Conservation (phyloP, 176 grass and related monocot genomes). For the Ampelocalamus luodianensis region DNA sequence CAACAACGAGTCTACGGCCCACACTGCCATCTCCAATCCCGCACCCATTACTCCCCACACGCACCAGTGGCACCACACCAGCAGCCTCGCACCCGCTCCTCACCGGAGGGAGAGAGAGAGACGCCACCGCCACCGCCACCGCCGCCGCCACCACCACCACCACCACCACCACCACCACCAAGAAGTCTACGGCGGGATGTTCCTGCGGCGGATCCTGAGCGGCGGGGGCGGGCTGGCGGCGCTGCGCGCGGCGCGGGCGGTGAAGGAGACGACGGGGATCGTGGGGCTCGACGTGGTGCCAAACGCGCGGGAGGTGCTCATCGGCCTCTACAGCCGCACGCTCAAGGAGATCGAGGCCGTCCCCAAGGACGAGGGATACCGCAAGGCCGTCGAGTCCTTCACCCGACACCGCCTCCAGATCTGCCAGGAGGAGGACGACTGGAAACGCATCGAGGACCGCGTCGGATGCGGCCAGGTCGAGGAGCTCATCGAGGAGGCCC, state of each 20-base stretch:
- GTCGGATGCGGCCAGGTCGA: slow-evolving; percentile 84
- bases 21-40: not conserved
- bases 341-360: slow-evolving; percentile 86
- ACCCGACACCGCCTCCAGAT: slow-evolving; percentile 81
- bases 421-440: slow-evolving; percentile 81
- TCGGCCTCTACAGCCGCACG: slow-evolving; percentile 76
- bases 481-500: slow-evolving; percentile 92
- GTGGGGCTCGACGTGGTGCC: slow-evolving; percentile 89
- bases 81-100: slow-evolving; percentile 18
- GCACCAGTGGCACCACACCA: not conserved
- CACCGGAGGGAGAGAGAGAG: slow-evolving; percentile 22
- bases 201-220: slow-evolving; percentile 80
- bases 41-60: not conserved
- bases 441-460: slow-evolving; percentile 78
- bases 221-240: slow-evolving; percentile 51
- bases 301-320: slow-evolving; percentile 77
- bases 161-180: not conserved
- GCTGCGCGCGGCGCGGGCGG: slow-evolving; percentile 54
- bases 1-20: not conserved
- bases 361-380: slow-evolving; percentile 84
- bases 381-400: slow-evolving; percentile 93
- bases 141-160: not conserved
- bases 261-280: slow-evolving; percentile 89
- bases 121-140: not conserved
- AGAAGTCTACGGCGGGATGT: slow-evolving; percentile 54